Evolutionary conservation across 2,329 filamentous ascomycete species (phyloP).

Genomic region (Fusarium cicatricum): DNA sequence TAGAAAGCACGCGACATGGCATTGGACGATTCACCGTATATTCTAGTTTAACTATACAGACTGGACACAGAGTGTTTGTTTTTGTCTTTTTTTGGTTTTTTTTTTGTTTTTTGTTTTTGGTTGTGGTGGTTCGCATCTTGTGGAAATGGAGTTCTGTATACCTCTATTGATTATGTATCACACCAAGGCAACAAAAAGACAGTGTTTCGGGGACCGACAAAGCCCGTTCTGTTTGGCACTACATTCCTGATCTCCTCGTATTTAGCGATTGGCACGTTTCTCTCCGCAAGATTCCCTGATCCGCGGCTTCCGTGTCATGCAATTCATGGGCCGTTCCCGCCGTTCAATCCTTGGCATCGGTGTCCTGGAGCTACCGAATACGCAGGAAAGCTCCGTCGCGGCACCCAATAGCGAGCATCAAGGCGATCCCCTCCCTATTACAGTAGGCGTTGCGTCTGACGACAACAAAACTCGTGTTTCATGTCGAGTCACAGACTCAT

Average conservation of each 20-base stretch:
- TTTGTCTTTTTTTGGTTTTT: too few species aligned
- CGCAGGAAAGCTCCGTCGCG: conserved; percentile 4
- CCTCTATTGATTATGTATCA: conserved; percentile 14
- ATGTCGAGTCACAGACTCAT: conserved; percentile 27
- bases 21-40: conserved; percentile 8
- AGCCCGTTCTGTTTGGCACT: conserved; percentile 9
- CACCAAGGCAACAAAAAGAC: conserved; percentile 1
- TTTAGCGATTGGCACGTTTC: conserved; percentile 11
- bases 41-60: not conserved
- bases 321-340: conserved; percentile 7
- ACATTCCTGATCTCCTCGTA: conserved; percentile 8
- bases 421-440: conserved; percentile 8
- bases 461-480: conserved; percentile 1
- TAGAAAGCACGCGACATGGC: conserved; percentile 30
- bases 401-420: conserved; percentile 6
- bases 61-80: not conserved
- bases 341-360: not conserved
- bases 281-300: conserved; percentile 9
- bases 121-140: conserved; percentile 8
- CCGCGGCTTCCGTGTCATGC: conserved; percentile 32
- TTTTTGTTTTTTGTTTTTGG: too few species aligned
- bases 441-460: conserved; percentile 6
- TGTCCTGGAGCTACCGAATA: not conserved
- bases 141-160: not conserved
- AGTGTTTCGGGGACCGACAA: conserved; percentile 10